A percentile compares a stretch with the other conserved stretches of the same genome.
phyloP scores from a whole-genome alignment of 2,329 filamentous ascomycete genomes.

The Epichloe glyceriae region DNA sequence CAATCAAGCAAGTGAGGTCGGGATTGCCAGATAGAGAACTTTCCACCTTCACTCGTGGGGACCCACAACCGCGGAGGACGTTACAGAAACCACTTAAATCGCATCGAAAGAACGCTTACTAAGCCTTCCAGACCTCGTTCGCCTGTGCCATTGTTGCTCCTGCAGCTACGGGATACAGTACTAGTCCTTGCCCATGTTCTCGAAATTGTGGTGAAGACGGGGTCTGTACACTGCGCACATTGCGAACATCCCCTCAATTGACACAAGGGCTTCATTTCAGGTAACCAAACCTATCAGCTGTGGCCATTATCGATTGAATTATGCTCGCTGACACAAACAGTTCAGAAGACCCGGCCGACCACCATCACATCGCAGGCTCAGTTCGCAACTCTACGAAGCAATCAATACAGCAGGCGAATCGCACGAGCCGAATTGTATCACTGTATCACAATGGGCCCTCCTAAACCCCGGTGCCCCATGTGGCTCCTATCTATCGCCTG shows the following conservation, averaged over 20 bases:
- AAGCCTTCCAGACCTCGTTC: not conserved
- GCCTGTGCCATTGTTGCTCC: not conserved
- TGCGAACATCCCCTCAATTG: not conserved
- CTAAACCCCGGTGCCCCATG: constrained; percentile 33
- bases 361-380: not conserved
- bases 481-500: constrained; percentile 61
- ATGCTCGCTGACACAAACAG: not conserved
- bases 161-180: not conserved
- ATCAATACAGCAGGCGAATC: not conserved
- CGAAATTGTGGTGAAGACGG: not conserved
- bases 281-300: not conserved
- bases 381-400: not conserved
- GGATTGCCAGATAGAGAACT: too few species aligned
- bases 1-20: too few species aligned
- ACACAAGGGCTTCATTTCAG: not conserved
- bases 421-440: not conserved
- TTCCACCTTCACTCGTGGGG: too few species aligned
- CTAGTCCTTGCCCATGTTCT: not conserved
- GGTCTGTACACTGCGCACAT: not conserved
- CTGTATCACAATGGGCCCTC: constrained; percentile 17
- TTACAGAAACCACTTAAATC: not conserved
- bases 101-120: not conserved
- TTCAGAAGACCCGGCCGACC: not conserved
- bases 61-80: too few species aligned
- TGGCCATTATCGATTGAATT: not conserved